A percentile compares a stretch with the other conserved stretches of the same genome.
phyloP scores from a whole-genome alignment of 768 basidiomycete species.

The Pleurotus djamor region DNA sequence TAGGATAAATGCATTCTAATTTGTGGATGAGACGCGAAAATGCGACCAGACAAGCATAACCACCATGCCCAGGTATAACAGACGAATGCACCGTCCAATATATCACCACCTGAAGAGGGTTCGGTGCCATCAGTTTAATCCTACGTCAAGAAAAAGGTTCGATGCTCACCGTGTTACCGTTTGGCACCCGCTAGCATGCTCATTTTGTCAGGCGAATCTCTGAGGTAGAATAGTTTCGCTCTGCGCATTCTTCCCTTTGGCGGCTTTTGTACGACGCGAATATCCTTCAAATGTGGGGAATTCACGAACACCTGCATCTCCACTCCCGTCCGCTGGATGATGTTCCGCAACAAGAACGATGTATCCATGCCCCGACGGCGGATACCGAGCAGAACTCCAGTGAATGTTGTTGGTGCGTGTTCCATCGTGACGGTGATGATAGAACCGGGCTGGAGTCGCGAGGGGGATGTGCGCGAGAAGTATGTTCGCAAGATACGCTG shows the following conservation, averaged over 20 bases:
- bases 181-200: slow-evolving; percentile 56
- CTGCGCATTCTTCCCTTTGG: slow-evolving; percentile 62
- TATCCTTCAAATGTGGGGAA: slow-evolving; percentile 85
- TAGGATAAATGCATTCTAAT: no score
- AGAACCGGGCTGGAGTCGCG: slow-evolving; percentile 78
- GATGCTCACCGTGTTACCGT: slow-evolving; percentile 19
- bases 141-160: neutral
- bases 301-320: slow-evolving; percentile 91
- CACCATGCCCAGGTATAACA: no score
- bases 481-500: slow-evolving; percentile 61
- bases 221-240: slow-evolving; percentile 82
- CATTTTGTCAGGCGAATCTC: slow-evolving; percentile 87
- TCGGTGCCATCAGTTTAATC: neutral
- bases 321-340: slow-evolving; percentile 87
- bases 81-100: no score
- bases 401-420: slow-evolving; percentile 80
- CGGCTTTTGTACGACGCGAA: slow-evolving; percentile 73
- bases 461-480: slow-evolving; percentile 70
- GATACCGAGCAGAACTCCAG: slow-evolving; percentile 84
- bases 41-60: no score
- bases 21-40: no score
- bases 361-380: slow-evolving; percentile 84
- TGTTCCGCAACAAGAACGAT: slow-evolving; percentile 85
- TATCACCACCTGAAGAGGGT: no score
- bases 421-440: slow-evolving; percentile 77